phyloP scores from a whole-genome alignment of 371 early-diverging fungal genomes.

The Zychaea mexicana region DNA sequence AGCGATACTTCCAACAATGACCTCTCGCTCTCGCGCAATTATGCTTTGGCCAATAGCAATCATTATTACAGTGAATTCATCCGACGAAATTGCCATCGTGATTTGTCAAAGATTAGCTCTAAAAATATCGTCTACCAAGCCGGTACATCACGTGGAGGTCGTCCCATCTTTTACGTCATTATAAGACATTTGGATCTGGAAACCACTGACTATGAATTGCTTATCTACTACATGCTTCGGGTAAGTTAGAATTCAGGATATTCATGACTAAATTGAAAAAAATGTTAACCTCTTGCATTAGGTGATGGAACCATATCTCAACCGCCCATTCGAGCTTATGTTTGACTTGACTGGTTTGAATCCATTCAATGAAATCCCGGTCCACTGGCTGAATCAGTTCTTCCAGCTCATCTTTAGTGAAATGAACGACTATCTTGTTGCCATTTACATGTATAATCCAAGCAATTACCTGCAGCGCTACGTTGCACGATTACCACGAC shows the following conservation, averaged over 20 bases:
- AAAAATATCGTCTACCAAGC: constrained; percentile 77
- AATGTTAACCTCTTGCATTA: too few relatives aligned
- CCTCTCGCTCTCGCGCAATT: constrained; percentile 38
- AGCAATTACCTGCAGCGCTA: constrained; percentile 73
- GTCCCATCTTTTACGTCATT: constrained; percentile 85
- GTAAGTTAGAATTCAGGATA: constrained; percentile 34
- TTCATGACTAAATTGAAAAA: too few relatives aligned
- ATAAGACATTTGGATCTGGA: constrained; percentile 71
- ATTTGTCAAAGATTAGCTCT: constrained; percentile 60
- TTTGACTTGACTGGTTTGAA: constrained; percentile 83
- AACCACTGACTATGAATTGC: constrained; percentile 78
- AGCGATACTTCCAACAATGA: constrained; percentile 35
- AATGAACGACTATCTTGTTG: constrained; percentile 52
- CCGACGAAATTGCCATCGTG: constrained; percentile 68
- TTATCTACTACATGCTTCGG: constrained; percentile 74
- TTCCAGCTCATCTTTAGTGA: constrained; percentile 73
- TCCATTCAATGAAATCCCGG: constrained; percentile 74
- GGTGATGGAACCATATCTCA: constrained; percentile 60
- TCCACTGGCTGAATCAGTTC: constrained; percentile 75
- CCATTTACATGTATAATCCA: constrained; percentile 75
- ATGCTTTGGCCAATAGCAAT: constrained; percentile 42
- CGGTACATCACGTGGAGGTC: constrained; percentile 73
- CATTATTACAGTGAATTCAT: constrained; percentile 79
- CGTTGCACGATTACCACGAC: constrained; percentile 56
- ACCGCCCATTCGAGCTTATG: constrained; percentile 76